Evolutionary conservation across 345 rosid species (phyloP).

Genomic region (Cardiospermum halicacabum): DNA sequence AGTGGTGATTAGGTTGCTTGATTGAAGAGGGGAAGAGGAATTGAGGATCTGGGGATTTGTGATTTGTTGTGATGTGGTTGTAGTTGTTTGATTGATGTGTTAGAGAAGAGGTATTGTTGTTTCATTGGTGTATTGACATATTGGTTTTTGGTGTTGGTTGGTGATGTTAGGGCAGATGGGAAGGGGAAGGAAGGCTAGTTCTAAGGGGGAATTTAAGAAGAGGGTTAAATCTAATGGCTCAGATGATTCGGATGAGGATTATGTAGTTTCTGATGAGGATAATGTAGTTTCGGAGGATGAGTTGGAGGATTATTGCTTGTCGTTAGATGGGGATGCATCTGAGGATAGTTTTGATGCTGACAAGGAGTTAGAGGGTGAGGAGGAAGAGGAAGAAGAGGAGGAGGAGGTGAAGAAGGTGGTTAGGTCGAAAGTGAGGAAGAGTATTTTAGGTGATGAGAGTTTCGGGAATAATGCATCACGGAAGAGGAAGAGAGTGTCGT

Average conservation of each 20-base stretch:
- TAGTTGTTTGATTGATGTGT: slow-evolving; percentile 19
- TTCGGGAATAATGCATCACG: slow-evolving; percentile 16
- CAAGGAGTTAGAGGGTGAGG: slow-evolving; percentile 41
- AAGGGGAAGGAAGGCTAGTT: slow-evolving; percentile 55
- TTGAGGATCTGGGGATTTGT: slow-evolving; percentile 21
- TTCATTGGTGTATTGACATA: slow-evolving; percentile 23
- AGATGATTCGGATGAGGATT: slow-evolving; percentile 98
- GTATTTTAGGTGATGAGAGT: slow-evolving; percentile 29
- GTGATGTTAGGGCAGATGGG: slow-evolving; percentile 56
- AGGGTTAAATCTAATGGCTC: slow-evolving; percentile 53
- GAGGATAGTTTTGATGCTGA: slow-evolving; percentile 45
- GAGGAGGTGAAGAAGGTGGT: slow-evolving; percentile 22
- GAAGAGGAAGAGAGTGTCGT: slow-evolving; percentile 22
- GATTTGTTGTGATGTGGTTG: slow-evolving; percentile 15
- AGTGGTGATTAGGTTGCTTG: slow-evolving; percentile 24
- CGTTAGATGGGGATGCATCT: slow-evolving; percentile 47
- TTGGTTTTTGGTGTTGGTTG: slow-evolving; percentile 18
- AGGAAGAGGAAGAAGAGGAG: slow-evolving; percentile 33
- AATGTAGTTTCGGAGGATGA: slow-evolving; percentile 59
- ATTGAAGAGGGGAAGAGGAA: slow-evolving; percentile 30
- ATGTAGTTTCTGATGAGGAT: slow-evolving; percentile 73
- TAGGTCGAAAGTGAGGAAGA: slow-evolving; percentile 27
- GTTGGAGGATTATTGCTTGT: slow-evolving; percentile 45
- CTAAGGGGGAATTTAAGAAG: slow-evolving; percentile 42
- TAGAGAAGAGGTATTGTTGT: slow-evolving; percentile 15